Conservation (phyloP, 306 rosid genomes). For the Myrica gale region DNA sequence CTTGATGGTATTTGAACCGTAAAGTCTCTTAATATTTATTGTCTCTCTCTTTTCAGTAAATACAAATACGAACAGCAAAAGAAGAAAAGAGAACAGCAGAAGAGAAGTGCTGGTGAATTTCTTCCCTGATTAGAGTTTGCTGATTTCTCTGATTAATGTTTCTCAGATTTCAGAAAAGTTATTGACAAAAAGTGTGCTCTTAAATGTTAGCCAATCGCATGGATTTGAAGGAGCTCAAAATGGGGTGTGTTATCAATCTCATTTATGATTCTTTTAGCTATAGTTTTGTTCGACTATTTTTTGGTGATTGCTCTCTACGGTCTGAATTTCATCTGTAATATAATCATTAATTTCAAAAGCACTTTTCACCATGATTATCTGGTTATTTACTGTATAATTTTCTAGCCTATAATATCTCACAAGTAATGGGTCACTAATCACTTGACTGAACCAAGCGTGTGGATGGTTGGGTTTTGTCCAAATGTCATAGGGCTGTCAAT, state of each 20-base stretch:
- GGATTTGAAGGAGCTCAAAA: constrained; percentile 98
- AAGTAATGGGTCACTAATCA: too few relatives aligned
- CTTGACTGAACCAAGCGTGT: too few relatives aligned
- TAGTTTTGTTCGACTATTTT: constrained; percentile 16
- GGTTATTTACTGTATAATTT: background rate
- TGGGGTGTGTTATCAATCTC: constrained; percentile 64
- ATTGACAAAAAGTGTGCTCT: constrained; percentile 45
- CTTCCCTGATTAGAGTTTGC: constrained; percentile 29
- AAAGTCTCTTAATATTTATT: constrained; percentile 22
- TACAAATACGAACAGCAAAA: constrained; percentile 84
- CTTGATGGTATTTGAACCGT: constrained; percentile 6
- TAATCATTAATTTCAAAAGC: background rate
- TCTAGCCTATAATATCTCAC: too few relatives aligned
- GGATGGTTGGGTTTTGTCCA: too few relatives aligned
- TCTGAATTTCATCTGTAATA: background rate
- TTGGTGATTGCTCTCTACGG: constrained; percentile 4
- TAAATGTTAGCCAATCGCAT: constrained; percentile 81
- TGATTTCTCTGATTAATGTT: constrained; percentile 36
- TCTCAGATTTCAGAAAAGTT: constrained; percentile 34
- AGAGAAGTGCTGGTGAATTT: constrained; percentile 92
- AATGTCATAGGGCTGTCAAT: too few relatives aligned
- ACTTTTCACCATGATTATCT: background rate
- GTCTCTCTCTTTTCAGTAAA: constrained; percentile 61
- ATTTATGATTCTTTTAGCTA: constrained; percentile 18
- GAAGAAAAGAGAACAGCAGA: constrained; percentile 92